Percentiles rank a stretch among this genome's conserved stretches.
These are phyloP conservation scores for Fusarium guadeloupense DNA, from an alignment of 2,329 filamentous ascomycete genomes.

Conservation along the genomic window DNA sequence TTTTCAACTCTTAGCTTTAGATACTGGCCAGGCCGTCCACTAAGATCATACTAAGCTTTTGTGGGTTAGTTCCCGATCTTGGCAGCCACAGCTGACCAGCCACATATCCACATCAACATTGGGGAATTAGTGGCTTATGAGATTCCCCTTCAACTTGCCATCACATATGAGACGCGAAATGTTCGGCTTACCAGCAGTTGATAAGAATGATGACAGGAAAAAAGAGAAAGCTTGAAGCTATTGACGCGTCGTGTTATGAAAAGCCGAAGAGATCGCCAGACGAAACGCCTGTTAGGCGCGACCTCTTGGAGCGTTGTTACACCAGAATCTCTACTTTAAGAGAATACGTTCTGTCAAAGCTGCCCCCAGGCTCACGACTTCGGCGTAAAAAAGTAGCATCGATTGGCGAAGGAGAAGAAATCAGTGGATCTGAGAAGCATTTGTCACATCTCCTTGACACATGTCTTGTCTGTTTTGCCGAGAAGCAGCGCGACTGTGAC, in stretches of 20 bases:
- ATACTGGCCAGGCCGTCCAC: slow-evolving; percentile 6
- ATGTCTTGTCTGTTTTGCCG: slow-evolving; percentile 69
- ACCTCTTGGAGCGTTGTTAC: slow-evolving; percentile 76
- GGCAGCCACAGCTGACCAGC: slow-evolving; percentile 24
- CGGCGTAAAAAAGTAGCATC: slow-evolving; percentile 65
- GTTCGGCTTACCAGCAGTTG: neutral
- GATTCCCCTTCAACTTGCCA: slow-evolving; percentile 1
- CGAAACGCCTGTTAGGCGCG: slow-evolving; percentile 56
- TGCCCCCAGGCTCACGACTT: slow-evolving; percentile 73
- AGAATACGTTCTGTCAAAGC: slow-evolving; percentile 71
- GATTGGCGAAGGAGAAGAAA: slow-evolving; percentile 49
- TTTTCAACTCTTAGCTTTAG: slow-evolving; percentile 10
- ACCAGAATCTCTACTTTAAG: slow-evolving; percentile 71
- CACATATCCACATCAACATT: slow-evolving; percentile 14
- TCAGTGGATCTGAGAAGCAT: slow-evolving; percentile 49
- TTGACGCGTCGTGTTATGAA: slow-evolving; percentile 37
- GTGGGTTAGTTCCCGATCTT: slow-evolving; percentile 1
- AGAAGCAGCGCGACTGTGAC: slow-evolving; percentile 41
- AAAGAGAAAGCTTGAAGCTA: slow-evolving; percentile 43
- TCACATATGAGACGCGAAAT: slow-evolving; percentile 20
- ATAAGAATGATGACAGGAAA: slow-evolving; percentile 37
- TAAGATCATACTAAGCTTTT: neutral
- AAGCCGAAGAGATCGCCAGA: slow-evolving; percentile 18
- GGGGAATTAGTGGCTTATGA: neutral
- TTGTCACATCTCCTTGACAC: slow-evolving; percentile 72